Evolutionary conservation across 768 basidiomycete species (phyloP).

Genomic region (Chiua virens): DNA sequence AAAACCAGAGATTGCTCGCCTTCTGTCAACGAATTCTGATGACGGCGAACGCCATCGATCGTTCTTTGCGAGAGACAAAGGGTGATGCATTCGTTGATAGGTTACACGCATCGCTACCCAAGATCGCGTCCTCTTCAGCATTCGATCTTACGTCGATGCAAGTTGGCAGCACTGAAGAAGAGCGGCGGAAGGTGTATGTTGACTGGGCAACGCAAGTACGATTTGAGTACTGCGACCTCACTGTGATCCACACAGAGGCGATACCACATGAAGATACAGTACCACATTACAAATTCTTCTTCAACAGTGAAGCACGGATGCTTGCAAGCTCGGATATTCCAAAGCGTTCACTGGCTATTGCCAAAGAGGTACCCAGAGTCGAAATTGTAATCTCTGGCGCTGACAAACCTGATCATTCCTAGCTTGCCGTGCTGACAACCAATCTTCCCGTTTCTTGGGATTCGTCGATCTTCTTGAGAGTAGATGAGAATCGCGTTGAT

Average conservation of each 20-base stretch:
- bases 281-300: constrained; percentile 81
- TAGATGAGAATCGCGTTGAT: constrained; percentile 90
- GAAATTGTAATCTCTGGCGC: neutral
- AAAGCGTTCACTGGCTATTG: constrained; percentile 89
- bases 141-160: constrained; percentile 38
- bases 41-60: constrained; percentile 84
- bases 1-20: constrained; percentile 71
- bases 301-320: constrained; percentile 81
- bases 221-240: constrained; percentile 92
- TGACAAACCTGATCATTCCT: constrained; percentile 13
- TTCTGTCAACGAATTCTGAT: constrained; percentile 87
- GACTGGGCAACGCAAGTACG: constrained; percentile 80
- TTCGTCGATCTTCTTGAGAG: constrained; percentile 89
- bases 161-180: constrained; percentile 63
- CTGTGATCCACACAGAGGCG: constrained; percentile 39
- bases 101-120: constrained; percentile 74
- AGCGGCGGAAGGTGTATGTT: constrained; percentile 65
- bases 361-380: constrained; percentile 73
- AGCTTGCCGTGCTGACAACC: constrained; percentile 92
- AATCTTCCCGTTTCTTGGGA: constrained; percentile 95
- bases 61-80: constrained; percentile 85
- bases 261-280: constrained; percentile 47
- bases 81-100: constrained; percentile 83
- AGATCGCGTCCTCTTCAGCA: constrained; percentile 54
- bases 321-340: constrained; percentile 83